Base-by-base conservation (phyloP, 2,329 filamentous ascomycete genomes). In the Torrubiellomyces zombiae region DNA sequence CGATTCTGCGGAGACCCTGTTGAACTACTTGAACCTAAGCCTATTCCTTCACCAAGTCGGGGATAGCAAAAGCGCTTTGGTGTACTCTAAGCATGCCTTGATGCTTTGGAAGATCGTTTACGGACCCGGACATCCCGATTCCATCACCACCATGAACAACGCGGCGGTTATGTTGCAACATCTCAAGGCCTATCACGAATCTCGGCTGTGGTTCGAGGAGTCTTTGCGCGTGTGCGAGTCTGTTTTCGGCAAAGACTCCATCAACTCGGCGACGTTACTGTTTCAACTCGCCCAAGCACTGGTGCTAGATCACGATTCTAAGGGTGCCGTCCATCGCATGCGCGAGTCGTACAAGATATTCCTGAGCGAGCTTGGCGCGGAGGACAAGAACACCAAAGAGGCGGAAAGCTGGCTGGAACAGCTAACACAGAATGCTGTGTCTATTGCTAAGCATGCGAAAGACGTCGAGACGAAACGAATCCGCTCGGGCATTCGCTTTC, bases 91-190 rank as follows among this genome's bases (percentile, higher is more conserved):
- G 48, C 89, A 98, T 48, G 89, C 89, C 6, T 67, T 98, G 37
- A 75, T 89, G 46, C 63, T 98, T 33, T 95, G 86, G 86, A 94
- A 93, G 60, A 69, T 95, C 40, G 86, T 95, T 41, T 98, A 94
- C 47, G 89, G 89, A 16, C 61, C 76, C 16, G 78, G 82, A 41
- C 89, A 98, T 53, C 89, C 89, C 3, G 89, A 98, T 55, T 92
- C 83, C 7, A 94, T 98, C 53, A 98, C 91, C 7, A 95, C 89
- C 10, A 77, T 95, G 54, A 98, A 95, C 67, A 98, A 98, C 44
- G 86, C 82, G 12, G 89, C 89, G 6, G 89, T 98, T 31, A 98
- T 98, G 89, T 71, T 98, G 30, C 89, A 98, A 54, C 75, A 83
- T 28, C 67, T 94, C 40, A 93, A 95, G 62, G 75, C 79, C 32